Base-by-base conservation (phyloP, 2,329 filamentous ascomycete species). In the Eurotiales sp. region DNA sequence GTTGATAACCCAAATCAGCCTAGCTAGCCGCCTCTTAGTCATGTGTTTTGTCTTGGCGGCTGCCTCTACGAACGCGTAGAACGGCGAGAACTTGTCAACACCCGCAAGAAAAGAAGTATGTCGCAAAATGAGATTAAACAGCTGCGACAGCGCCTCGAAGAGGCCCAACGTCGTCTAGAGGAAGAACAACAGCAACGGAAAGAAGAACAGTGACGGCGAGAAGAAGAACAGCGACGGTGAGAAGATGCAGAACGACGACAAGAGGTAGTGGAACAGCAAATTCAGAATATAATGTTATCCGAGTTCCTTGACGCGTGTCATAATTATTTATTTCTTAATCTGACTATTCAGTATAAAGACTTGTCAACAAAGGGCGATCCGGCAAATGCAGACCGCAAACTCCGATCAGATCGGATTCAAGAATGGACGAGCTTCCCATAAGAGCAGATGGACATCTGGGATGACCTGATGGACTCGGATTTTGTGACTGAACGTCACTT, bases 241-340 rank as follows among this genome's bases (percentile, higher is more conserved):
- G 46, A 53, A 27, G 40, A 52, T 49, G 54, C 29, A 30, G 14
- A 47, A 19, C 47, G 29, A 36, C 51, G 43, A 12, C 44, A 43
- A 50, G 50, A 51, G 5, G 42, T 50, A 46, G 48, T 30, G 5
- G 57, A 59, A 29, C 27, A 12, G 11, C 56, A 55, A 39, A 55
- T 50, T n/a, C 53, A 48, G 32, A 40, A 58, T 15, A 59, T 50
- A 7, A 58, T 50, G 19, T 52, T 59, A 25, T 54, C 50, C 37
- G 49, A 57, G 46, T 58, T 56, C 22, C 55, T 60, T 11, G 41
- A 60, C 19, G 54, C 48, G 23, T 57, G 55, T 46, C 52, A 60
- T 48, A 17, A 50, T 15, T 49, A 60, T 50, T 36, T 58, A 34
- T 58, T 56, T 23, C 56, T 56, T 12, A 51, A 51, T 29, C 52